Base-by-base conservation (phyloP, 2,329 filamentous ascomycete genomes). In the Penicillium concentricum region DNA sequence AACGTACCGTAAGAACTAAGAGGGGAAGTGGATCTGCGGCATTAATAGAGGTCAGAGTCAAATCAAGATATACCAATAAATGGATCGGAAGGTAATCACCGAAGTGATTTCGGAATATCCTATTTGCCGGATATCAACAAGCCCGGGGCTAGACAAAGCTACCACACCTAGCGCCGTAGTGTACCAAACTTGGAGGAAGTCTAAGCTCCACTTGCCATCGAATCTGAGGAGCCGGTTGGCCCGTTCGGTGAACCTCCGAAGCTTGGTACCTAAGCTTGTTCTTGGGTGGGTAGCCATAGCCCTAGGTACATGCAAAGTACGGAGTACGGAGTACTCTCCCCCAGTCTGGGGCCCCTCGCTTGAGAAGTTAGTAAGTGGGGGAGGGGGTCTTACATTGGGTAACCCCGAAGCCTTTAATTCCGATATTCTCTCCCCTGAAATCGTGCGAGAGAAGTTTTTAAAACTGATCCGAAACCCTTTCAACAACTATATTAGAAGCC, bases 221-320 rank as follows among this genome's bases (percentile, higher is more conserved):
- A 22, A 34, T 41, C 2, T 4, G 4, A 2, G 15, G 13, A n/a
- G 9, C 6, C 4, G 43, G 10, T 54, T 54, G 51, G 51, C 2
- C 2, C 3, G 2, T 26, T 35, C 43, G 35, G 43, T 16, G 35
- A 34, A 26, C 18, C 5, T 34, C 43, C 51, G 35, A 54, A 48
- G 51, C 51, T 54, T 54, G 51, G 51, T 48, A n/a, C n/a, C n/a
- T n/a, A 54, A 41, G 35, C 43, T 54, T 54, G 20, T 46, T 8
- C 13, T 34, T 43, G 22, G 39, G 16, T n/a, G n/a, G n/a, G n/a
- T n/a, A n/a, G n/a, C n/a, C n/a, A n/a, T n/a, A n/a, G n/a, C n/a
- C n/a, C n/a, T n/a, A 34, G 30, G 30, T 34, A 34, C 30, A 30
- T 30, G 6, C 24, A 6, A 26, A 6, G 24, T 26, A 26, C 24